Conservation (phyloP, 2,329 filamentous ascomycete species). For the Fusarium sp. region DNA sequence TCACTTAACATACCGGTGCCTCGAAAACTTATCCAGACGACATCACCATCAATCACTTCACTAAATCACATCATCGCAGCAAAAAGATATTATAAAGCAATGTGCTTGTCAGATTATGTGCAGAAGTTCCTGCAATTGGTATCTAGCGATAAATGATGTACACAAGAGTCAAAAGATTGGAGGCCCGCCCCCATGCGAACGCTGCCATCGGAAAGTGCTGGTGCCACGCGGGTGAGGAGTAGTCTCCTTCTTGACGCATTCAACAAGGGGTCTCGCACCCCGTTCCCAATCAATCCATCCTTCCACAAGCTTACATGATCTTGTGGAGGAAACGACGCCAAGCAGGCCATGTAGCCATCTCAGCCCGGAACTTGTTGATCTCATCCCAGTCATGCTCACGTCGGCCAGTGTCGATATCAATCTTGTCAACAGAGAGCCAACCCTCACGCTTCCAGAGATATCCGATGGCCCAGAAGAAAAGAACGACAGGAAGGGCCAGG, state of each 20-base stretch:
- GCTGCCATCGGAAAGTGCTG: background rate
- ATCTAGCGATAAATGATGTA: conserved; percentile 39
- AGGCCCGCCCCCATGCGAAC: conserved; percentile 2
- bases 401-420: conserved; percentile 72
- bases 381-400: conserved; percentile 71
- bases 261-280: background rate
- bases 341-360: conserved; percentile 59
- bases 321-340: conserved; percentile 56
- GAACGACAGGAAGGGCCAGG: conserved; percentile 62
- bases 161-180: conserved; percentile 24
- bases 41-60: background rate
- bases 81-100: background rate
- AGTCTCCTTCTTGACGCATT: background rate
- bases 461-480: conserved; percentile 64
- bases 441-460: conserved; percentile 71
- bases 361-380: conserved; percentile 63
- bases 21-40: background rate
- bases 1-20: background rate
- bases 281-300: background rate
- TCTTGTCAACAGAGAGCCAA: conserved; percentile 65
- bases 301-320: conserved; percentile 47
- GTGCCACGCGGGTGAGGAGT: background rate
- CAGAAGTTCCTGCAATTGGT: conserved; percentile 27
- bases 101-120: background rate
- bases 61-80: background rate